These are phyloP conservation scores for Phoma herbarum DNA, from an alignment of 2,329 filamentous ascomycete genomes.

Conservation along the genomic window DNA sequence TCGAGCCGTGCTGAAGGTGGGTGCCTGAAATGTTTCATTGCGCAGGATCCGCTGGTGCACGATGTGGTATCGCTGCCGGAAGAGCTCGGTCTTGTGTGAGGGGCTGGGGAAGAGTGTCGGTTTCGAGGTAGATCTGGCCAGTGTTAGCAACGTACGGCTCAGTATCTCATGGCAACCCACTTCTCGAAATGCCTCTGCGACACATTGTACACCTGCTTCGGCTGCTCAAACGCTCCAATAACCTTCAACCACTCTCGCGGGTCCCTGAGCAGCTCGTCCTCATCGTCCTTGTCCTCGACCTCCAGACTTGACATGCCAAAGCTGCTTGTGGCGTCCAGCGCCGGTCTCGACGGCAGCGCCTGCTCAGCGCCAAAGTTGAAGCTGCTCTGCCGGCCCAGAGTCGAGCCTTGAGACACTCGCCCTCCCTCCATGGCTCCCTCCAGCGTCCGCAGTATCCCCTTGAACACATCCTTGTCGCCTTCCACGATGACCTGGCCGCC, in stretches of 20 bases:
- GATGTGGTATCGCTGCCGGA: constrained; percentile 89
- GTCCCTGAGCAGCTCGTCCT: constrained; percentile 69
- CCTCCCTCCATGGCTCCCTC: constrained; percentile 93
- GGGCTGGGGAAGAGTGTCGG: constrained; percentile 71
- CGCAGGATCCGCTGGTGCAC: constrained; percentile 91
- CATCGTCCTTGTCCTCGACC: constrained; percentile 61
- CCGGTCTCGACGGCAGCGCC: constrained; percentile 41
- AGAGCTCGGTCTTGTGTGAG: constrained; percentile 82
- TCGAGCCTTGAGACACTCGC: constrained; percentile 65
- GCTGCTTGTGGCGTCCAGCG: constrained; percentile 69
- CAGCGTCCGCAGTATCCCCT: constrained; percentile 81
- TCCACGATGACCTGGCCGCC: constrained; percentile 93
- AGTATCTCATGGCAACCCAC: constrained; percentile 52
- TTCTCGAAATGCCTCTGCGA: constrained; percentile 90
- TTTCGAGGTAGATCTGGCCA: constrained; percentile 50
- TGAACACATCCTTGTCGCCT: constrained; percentile 73
- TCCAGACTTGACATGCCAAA: constrained; percentile 64
- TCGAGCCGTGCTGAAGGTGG: constrained; percentile 71
- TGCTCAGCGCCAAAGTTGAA: constrained; percentile 65
- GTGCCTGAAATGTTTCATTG: constrained; percentile 91
- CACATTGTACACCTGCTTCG: constrained; percentile 77
- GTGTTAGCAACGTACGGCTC: constrained; percentile 24
- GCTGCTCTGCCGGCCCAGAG: constrained; percentile 70
- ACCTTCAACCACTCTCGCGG: constrained; percentile 85
- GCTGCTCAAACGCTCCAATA: constrained; percentile 85